A percentile compares a stretch with the other conserved stretches of the same genome.
phyloP scores from a whole-genome alignment of 176 grass and related monocot species.

The Carex myosuroides region DNA sequence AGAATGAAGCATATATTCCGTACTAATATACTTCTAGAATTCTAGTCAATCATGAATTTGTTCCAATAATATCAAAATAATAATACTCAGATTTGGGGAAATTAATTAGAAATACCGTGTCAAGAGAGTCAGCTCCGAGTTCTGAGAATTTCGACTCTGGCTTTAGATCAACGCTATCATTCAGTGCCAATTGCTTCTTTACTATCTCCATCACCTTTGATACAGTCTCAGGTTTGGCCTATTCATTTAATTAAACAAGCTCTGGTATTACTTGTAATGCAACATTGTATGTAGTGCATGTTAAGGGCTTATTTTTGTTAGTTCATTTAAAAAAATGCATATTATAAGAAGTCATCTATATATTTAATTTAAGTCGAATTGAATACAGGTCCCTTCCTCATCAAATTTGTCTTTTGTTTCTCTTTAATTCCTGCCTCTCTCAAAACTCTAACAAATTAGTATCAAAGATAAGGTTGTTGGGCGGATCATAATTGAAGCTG shows the following conservation, averaged over 20 bases:
- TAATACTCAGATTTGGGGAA: background rate
- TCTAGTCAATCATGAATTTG: background rate
- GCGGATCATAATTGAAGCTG: too few relatives aligned
- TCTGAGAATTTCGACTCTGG: constrained; percentile 56
- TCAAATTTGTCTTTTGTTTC: too few relatives aligned
- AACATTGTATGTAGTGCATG: background rate
- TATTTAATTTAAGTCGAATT: too few relatives aligned
- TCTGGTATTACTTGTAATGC: background rate
- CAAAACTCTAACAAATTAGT: too few relatives aligned
- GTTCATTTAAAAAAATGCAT: too few relatives aligned
- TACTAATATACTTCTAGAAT: background rate
- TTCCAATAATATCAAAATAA: background rate
- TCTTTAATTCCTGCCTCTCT: too few relatives aligned
- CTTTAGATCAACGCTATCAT: constrained; percentile 32
- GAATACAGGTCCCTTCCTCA: too few relatives aligned
- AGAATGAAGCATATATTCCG: background rate
- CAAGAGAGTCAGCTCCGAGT: constrained; percentile 69
- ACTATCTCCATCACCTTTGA: constrained; percentile 68
- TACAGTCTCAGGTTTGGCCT: constrained; percentile 75
- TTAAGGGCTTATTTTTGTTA: too few relatives aligned
- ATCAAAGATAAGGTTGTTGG: too few relatives aligned
- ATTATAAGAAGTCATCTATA: too few relatives aligned
- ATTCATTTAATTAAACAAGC: background rate
- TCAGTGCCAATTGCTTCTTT: constrained; percentile 62
- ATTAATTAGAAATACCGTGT: constrained; percentile 42